Evolutionary conservation across 139 green algal genomes (phyloP).

Genomic region (Choricystis sp.): DNA sequence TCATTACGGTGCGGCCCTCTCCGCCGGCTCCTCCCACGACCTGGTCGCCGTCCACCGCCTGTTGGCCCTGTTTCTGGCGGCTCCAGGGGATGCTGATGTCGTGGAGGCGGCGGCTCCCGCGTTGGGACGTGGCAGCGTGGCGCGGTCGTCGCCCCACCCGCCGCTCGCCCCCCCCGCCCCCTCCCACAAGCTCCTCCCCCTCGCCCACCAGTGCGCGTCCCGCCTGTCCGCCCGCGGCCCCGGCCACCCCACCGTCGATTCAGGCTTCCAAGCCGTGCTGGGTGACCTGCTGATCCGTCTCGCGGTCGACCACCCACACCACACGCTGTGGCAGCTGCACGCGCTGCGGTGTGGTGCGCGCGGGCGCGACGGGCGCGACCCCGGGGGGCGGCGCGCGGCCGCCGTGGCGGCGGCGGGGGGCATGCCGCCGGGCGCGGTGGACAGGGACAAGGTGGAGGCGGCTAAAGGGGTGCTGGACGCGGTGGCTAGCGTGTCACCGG

Average conservation of each 20-base stretch:
- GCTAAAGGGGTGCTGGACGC: slow-evolving; percentile 13
- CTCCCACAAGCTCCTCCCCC: slow-evolving; percentile 73
- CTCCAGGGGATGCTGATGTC: slow-evolving; percentile 9
- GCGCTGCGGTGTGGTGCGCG: neutral
- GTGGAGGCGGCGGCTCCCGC: slow-evolving; percentile 17
- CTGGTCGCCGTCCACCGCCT: slow-evolving; percentile 47
- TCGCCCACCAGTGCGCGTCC: slow-evolving; percentile 78
- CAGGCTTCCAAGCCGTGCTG: slow-evolving; percentile 22
- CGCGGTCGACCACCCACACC: slow-evolving; percentile 63
- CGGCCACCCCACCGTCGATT: neutral
- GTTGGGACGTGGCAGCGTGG: too few species aligned
- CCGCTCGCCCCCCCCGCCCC: too few species aligned
- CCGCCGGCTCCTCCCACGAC: slow-evolving; percentile 38
- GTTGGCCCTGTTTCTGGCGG: slow-evolving; percentile 53
- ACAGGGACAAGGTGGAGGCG: slow-evolving; percentile 17
- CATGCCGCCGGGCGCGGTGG: slow-evolving; percentile 10
- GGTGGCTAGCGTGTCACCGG: too few species aligned
- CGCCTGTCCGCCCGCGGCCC: slow-evolving; percentile 16
- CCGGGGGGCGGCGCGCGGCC: neutral
- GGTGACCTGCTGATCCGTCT: slow-evolving; percentile 36
- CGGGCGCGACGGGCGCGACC: neutral
- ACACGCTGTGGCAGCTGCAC: slow-evolving; percentile 54
- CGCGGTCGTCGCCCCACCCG: too few species aligned
- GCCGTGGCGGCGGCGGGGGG: slow-evolving; percentile 3
- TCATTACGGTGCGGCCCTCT: slow-evolving; percentile 7